A percentile compares a stretch with the other conserved stretches of the same genome.
Evolutionary conservation across 345 rosid genomes (phyloP).

Genomic region (Euclidium syriacum): DNA sequence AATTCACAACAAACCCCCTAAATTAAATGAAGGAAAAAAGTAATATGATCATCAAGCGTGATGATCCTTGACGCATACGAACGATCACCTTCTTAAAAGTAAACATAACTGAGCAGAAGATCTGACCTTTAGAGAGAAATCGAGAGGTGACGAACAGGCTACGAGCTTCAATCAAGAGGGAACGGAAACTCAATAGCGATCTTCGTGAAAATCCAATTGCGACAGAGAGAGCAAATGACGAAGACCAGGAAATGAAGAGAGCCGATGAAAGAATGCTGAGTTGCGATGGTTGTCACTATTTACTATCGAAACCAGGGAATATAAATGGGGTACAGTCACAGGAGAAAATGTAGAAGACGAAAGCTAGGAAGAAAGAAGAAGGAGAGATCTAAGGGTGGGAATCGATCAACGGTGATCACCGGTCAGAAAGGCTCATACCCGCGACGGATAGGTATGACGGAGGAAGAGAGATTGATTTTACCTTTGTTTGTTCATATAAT

Average conservation of each 20-base stretch:
- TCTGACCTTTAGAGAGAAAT: background rate
- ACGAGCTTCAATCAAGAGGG: background rate
- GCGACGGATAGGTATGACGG: background rate
- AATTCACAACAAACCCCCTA: background rate
- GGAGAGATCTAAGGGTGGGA: background rate
- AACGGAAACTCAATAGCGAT: too few relatives aligned
- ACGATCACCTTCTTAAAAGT: too few relatives aligned
- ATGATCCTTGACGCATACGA: too few relatives aligned
- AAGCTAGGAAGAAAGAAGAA: background rate
- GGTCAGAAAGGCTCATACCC: background rate
- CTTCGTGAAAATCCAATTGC: too few relatives aligned
- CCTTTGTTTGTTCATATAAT: too few relatives aligned
- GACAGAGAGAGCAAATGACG: background rate
- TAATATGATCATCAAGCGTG: background rate
- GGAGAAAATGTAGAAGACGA: background rate
- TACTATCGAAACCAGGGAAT: too few relatives aligned
- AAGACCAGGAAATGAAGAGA: too few relatives aligned
- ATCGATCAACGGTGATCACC: background rate
- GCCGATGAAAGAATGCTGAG: background rate
- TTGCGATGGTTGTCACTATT: background rate
- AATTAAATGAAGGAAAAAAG: background rate
- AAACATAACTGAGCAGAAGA: background rate
- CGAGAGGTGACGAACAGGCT: background rate
- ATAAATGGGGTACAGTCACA: too few relatives aligned
- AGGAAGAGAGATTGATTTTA: background rate